Base-by-base conservation (phyloP, 75 land plant genomes). In the Selaginella tamariscina region DNA sequence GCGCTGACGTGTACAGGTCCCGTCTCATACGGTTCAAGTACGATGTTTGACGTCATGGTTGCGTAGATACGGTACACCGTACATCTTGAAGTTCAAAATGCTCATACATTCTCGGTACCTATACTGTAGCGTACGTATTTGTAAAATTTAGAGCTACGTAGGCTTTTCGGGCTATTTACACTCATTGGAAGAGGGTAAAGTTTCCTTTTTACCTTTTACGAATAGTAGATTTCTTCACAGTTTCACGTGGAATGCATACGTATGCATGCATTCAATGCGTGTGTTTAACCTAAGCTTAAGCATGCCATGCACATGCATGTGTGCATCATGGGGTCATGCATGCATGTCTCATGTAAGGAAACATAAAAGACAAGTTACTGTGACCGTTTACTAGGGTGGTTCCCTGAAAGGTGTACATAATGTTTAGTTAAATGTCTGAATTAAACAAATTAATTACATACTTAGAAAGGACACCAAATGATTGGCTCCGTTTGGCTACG, bases 141-240 rank as follows among this genome's bases (percentile, higher is more conserved):
- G 49, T 15, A 39, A 39, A 39, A 39, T 39, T 39, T 39, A 39
- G 49, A 5, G 49, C 15, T 39, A 39, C 11, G 49, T 39, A 39
- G 49, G 49, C 49, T 39, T 39, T 39, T 39, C 15, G 15, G 49
- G 11, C 15, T 15, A 15, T 39, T 15, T 5, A 15, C 15, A 15
- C 49, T 39, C 15, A 39, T 39, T 39, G 49, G 49, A 39, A 39
- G 49, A 39, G 49, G 49, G 49, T 39, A 39, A 39, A 39, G 49
- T 39, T 39, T 39, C 49, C 49, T 5, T 5, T 39, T 39, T 39
- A 39, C 49, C 49, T 5, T 15, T 15, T 15, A 39, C 49, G 11
- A 39, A n/a, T n/a, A n/a, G 11, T 39, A 39, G 49, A 39, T 39
- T 15, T 39, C 49, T 39, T 39, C 11, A 39, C 49, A 5, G 49